Evolutionary conservation across 164 flowering plant genomes (phyloP).

Genomic region (Vitis labrusca): DNA sequence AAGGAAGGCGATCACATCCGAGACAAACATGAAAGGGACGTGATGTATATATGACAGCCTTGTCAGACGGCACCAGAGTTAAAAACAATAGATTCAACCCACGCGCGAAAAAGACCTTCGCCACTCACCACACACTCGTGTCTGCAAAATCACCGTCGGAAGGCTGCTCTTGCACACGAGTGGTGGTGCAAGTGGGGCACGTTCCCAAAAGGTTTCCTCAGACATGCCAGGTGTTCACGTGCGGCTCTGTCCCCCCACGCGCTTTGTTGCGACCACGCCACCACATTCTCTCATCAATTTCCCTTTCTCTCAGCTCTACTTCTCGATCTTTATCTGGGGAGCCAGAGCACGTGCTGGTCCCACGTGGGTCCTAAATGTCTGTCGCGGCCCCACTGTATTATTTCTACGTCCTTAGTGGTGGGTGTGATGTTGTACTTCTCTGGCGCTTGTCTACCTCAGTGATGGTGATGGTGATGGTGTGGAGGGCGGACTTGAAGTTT

Average conservation of each 20-base stretch:
- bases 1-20: too few relatives aligned
- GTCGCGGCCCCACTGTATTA: background rate
- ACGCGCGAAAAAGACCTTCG: too few relatives aligned
- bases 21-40: too few relatives aligned
- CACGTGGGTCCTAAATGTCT: background rate
- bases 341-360: constrained; percentile 12
- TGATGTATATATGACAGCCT: too few relatives aligned
- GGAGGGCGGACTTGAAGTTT: too few relatives aligned
- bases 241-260: constrained; percentile 10
- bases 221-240: constrained; percentile 8
- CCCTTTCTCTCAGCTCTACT: background rate
- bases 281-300: background rate
- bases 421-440: too few relatives aligned
- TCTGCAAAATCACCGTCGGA: too few relatives aligned
- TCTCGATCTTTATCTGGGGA: background rate
- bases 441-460: too few relatives aligned
- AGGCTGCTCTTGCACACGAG: background rate
- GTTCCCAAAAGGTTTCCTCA: background rate
- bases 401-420: too few relatives aligned
- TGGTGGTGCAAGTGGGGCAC: background rate
- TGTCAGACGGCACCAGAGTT: too few relatives aligned
- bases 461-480: too few relatives aligned
- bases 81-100: too few relatives aligned
- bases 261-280: background rate
- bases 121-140: background rate